Evolutionary conservation across 768 basidiomycete species (phyloP).

Genomic region (Crepidotus variabilis): DNA sequence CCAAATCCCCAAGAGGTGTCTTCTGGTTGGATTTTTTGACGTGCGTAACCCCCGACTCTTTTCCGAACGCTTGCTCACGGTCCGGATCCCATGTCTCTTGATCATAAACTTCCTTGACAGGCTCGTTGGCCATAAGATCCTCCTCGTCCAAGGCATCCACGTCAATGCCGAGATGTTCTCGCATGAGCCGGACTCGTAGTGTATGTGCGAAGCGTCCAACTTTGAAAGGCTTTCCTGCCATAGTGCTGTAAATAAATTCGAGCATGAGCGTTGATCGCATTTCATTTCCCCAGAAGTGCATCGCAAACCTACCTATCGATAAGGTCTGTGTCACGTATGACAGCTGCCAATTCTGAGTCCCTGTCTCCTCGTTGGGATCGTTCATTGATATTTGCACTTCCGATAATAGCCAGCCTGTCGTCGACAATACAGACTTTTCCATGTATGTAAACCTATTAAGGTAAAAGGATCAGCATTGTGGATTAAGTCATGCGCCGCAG

Average conservation of each 20-base stretch:
- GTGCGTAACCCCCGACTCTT: slow-evolving; percentile 39
- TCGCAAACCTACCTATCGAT: slow-evolving; percentile 66
- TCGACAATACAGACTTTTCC: slow-evolving; percentile 89
- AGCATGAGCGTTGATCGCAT: no score
- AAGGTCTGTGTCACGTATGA: slow-evolving; percentile 97
- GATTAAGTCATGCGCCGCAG: neutral
- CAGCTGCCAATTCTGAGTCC: slow-evolving; percentile 91
- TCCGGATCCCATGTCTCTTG: slow-evolving; percentile 74
- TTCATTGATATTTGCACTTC: slow-evolving; percentile 97
- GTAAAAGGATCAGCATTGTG: neutral
- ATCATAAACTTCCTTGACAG: slow-evolving; percentile 44
- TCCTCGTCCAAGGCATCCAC: slow-evolving; percentile 85
- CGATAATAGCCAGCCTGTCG: slow-evolving; percentile 91
- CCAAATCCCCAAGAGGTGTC: slow-evolving; percentile 26
- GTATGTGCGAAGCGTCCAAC: slow-evolving; percentile 97
- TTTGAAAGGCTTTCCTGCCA: slow-evolving; percentile 93
- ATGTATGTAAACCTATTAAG: slow-evolving; percentile 78
- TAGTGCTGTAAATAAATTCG: slow-evolving; percentile 48
- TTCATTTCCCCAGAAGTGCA: no score
- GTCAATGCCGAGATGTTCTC: slow-evolving; percentile 93
- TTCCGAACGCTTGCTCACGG: slow-evolving; percentile 53
- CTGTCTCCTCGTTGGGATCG: slow-evolving; percentile 93
- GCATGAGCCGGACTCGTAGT: slow-evolving; percentile 90
- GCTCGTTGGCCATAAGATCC: slow-evolving; percentile 54
- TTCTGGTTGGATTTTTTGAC: slow-evolving; percentile 34